Evolutionary conservation across 306 rosid genomes (phyloP).

Genomic region (Glycine tomentella): DNA sequence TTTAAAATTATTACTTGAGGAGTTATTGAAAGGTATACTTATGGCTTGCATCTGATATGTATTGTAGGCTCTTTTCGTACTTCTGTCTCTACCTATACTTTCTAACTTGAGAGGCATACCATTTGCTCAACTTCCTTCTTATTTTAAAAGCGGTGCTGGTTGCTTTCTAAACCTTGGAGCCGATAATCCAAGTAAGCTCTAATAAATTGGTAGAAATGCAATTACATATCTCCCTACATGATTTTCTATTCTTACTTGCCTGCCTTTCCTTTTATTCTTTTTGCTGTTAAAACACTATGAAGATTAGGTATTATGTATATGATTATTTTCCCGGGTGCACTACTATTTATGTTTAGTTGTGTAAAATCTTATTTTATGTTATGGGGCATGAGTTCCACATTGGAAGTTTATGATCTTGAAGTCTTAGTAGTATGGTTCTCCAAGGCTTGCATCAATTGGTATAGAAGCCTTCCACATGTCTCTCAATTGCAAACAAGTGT

Average conservation of each 20-base stretch:
- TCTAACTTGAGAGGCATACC: constrained; percentile 84
- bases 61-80: constrained; percentile 77
- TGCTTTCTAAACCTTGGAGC: constrained; percentile 88
- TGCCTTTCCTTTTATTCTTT: constrained; percentile 32
- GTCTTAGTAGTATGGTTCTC: constrained; percentile 11
- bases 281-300: constrained; percentile 40
- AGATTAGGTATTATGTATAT: not conserved
- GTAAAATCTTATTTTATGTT: no score
- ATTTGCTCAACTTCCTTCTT: constrained; percentile 71
- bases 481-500: not conserved
- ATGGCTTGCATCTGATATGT: constrained; percentile 21
- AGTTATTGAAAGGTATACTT: constrained; percentile 11
- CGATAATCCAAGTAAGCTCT: constrained; percentile 57
- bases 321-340: no score
- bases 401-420: not conserved
- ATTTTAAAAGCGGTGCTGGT: constrained; percentile 74
- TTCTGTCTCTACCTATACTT: constrained; percentile 78
- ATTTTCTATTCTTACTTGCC: constrained; percentile 16
- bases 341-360: no score
- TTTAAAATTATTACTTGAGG: constrained; percentile 34
- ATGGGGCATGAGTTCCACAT: no score
- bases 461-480: not conserved
- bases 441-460: constrained; percentile 13
- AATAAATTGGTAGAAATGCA: constrained; percentile 16
- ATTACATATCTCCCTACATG: constrained; percentile 31